These are phyloP conservation scores for Calonectria pauciramosa DNA, from an alignment of 2,329 filamentous ascomycete species.

Conservation along the genomic window DNA sequence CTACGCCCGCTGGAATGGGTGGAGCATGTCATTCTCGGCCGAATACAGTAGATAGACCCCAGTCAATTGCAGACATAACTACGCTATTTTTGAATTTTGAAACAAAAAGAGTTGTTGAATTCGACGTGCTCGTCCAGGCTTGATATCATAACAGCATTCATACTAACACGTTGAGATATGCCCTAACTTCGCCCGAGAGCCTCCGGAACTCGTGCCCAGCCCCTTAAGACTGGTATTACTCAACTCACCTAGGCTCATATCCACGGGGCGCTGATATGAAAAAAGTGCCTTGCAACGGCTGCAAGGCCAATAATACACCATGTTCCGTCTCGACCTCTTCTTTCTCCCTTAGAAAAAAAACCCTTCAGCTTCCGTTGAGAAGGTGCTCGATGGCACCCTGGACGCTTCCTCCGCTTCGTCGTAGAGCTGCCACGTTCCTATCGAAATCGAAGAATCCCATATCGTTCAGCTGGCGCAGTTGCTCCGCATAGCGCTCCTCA, in stretches of 20 bases:
- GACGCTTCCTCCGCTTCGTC: slow-evolving; percentile 92
- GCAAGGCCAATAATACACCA: slow-evolving; percentile 15
- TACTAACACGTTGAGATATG: slow-evolving; percentile 34
- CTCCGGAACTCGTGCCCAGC: slow-evolving; percentile 7
- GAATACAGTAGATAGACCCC: neutral
- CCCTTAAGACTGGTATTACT: slow-evolving; percentile 35
- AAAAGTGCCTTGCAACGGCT: slow-evolving; percentile 8
- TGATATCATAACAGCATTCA: slow-evolving; percentile 43
- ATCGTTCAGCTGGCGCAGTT: slow-evolving; percentile 93
- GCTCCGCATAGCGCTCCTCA: slow-evolving; percentile 92
- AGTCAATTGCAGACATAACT: neutral
- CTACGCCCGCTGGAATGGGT: slow-evolving; percentile 34
- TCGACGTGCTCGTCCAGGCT: slow-evolving; percentile 30
- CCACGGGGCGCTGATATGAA: slow-evolving; percentile 28
- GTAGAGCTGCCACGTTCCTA: slow-evolving; percentile 87
- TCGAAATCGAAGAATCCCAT: slow-evolving; percentile 99
- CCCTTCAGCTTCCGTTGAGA: slow-evolving; percentile 51
- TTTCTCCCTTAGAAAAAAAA: neutral
- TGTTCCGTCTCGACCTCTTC: neutral
- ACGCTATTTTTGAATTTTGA: neutral
- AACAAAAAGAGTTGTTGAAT: slow-evolving; percentile 14
- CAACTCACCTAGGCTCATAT: slow-evolving; percentile 29
- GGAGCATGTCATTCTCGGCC: neutral
- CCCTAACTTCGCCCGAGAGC: slow-evolving; percentile 26
- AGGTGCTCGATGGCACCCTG: slow-evolving; percentile 90